Evolutionary conservation across 2,329 filamentous ascomycete species (phyloP).

Genomic region (Laburnicola sp.): DNA sequence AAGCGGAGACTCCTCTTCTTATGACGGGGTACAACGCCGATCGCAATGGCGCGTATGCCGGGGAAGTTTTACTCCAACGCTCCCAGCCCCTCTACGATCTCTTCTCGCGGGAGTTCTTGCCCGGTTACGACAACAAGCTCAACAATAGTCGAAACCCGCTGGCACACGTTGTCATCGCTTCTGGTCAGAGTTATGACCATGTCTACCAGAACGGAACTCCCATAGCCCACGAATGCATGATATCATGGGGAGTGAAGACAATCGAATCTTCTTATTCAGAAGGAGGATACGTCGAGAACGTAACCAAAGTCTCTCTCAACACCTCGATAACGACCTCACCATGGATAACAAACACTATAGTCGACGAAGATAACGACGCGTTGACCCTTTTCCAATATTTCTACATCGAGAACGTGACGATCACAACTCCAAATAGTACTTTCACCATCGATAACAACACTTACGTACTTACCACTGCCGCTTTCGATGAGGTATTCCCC

Average conservation of each 20-base stretch:
- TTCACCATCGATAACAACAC: slow-evolving; percentile 11
- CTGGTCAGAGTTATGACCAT: not conserved
- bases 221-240: slow-evolving; percentile 13
- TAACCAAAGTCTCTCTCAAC: slow-evolving; percentile 7
- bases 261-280: slow-evolving; percentile 11
- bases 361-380: not conserved
- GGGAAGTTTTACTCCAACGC: slow-evolving; percentile 7
- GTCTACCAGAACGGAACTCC: slow-evolving; percentile 13
- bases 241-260: slow-evolving; percentile 17
- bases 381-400: not conserved
- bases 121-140: slow-evolving; percentile 8
- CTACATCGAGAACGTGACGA: slow-evolving; percentile 3
- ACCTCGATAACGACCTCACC: not conserved
- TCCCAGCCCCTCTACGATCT: slow-evolving; percentile 10
- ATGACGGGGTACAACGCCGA: slow-evolving; percentile 16
- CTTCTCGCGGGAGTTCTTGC: slow-evolving; percentile 5
- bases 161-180: slow-evolving; percentile 4
- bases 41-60: not conserved
- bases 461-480: not conserved
- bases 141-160: slow-evolving; percentile 14
- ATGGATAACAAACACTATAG: not conserved
- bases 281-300: slow-evolving; percentile 16
- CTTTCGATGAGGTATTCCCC: slow-evolving; percentile 15
- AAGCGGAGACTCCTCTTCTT: slow-evolving; percentile 8
- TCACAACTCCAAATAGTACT: not conserved